Evolutionary conservation across 495 filamentous ascomycete species (phyloP), one percentile per base, ranked within the genome.

Genomic region (Penicillium steckii): DNA sequence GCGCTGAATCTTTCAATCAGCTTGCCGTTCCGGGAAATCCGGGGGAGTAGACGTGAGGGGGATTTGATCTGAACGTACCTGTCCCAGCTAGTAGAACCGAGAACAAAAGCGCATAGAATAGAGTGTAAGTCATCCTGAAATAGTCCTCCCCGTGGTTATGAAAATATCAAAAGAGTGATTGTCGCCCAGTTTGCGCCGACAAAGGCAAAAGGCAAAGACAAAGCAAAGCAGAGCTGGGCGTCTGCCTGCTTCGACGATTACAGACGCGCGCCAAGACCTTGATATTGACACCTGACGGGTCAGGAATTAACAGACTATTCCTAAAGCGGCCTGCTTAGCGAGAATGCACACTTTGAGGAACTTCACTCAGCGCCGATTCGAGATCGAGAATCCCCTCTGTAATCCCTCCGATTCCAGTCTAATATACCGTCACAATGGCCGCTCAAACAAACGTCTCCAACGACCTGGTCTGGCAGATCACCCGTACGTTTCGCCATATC

Each of bases 391-490:
- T 52, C 55, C 61, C 50, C 58, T 64, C 71, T 49, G 60, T 33
- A 35, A 55, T 52, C 44, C 43, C 44, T 44, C 32, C 50, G 50
- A 58, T 63, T 58, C 44, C 59, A 62, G 40, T 58, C 44, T 57
- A 62, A 33, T 42, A 64, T 50, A 29, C 59, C 58, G 58, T 68
- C 67, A 75, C 45, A 60, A 78, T 78, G 73, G 66, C 75, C 62
- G 64, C 63, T 61, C 56, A 67, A 62, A 61, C 74, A 61, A 77
- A 88, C 78, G 79, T 95, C 67, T 94, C 90, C 66, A 75, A 85
- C 62, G 91, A 97, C 70, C 82, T 96, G 57, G 77, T 96, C 80
- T 97, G 91, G 91, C 85, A 91, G 80, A 74, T 91, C 72, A 81
- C 83, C 78, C 89, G 91, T 96, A 80, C 66, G 89, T 86, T 50